Percentiles rank a stretch among this genome's conserved stretches.
Evolutionary conservation across 1,139 yeast species (phyloP).

Genomic region (Diutina rugosa): DNA sequence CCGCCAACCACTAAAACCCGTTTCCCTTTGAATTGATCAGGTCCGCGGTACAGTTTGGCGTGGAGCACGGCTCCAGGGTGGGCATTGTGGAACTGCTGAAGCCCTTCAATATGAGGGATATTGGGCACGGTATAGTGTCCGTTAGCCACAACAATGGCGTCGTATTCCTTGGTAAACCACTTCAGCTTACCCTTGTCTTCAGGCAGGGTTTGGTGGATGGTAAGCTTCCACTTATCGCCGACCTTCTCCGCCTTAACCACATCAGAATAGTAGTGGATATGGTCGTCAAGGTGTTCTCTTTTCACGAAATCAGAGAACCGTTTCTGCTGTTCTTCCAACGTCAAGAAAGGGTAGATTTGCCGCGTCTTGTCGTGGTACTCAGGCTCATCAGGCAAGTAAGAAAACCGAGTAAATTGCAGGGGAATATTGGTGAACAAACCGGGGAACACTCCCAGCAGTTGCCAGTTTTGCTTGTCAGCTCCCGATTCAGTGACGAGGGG

Average conservation of each 20-base stretch:
- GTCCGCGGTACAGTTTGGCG: constrained; percentile 1
- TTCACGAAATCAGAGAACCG: constrained; percentile 18
- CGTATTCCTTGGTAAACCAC: constrained; percentile 15
- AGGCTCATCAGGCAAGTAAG: constrained; percentile 19
- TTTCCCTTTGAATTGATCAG: constrained; percentile 11
- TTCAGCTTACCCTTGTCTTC: constrained; percentile 1
- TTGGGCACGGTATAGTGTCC: constrained; percentile 11
- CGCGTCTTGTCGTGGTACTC: constrained; percentile 14
- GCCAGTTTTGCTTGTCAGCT: constrained; percentile 21
- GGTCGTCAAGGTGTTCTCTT: constrained; percentile 14
- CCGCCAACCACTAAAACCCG: background rate
- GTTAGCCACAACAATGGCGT: constrained; percentile 10
- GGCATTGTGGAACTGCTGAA: background rate
- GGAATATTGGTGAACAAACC: constrained; percentile 36
- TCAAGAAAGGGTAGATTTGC: constrained; percentile 26
- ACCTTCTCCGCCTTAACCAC: constrained; percentile 25
- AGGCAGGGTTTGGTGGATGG: constrained; percentile 10
- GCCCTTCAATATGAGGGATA: constrained; percentile 6
- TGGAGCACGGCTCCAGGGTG: background rate
- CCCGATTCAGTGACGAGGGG: background rate
- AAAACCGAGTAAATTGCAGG: constrained; percentile 26
- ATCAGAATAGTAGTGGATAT: constrained; percentile 24
- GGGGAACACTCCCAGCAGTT: constrained; percentile 26
- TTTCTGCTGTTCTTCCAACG: constrained; percentile 22
- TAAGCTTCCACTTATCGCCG: constrained; percentile 24